These are phyloP conservation scores for Rhododendron vialii DNA, from an alignment of 148 eudicot genomes.

Conservation along the genomic window DNA sequence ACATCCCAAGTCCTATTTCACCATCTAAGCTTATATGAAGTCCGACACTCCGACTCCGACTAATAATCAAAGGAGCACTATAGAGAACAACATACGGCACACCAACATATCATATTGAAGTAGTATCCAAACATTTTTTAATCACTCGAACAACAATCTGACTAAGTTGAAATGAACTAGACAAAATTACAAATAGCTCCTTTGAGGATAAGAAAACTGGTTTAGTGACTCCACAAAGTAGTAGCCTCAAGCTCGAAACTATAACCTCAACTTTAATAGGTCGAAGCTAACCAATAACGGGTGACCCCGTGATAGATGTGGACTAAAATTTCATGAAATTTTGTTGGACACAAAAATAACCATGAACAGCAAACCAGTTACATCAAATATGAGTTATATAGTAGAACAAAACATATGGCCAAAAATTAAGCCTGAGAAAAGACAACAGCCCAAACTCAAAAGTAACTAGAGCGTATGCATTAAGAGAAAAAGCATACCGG, in stretches of 20 bases:
- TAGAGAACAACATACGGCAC: not conserved
- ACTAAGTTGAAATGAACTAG: not conserved
- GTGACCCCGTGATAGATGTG: not conserved
- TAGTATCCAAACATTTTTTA: not conserved
- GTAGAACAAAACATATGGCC: not conserved
- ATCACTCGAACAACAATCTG: not conserved
- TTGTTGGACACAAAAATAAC: not conserved
- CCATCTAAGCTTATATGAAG: not conserved
- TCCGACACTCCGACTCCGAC: not conserved
- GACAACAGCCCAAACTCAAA: not conserved
- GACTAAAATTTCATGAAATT: not conserved
- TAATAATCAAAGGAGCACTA: not conserved
- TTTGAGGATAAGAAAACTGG: not conserved
- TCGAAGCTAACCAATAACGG: not conserved
- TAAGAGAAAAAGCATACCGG: conserved; percentile 10
- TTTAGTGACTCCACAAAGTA: not conserved
- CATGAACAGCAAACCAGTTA: not conserved
- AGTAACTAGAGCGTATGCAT: not conserved
- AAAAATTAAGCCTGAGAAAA: not conserved
- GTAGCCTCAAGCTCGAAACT: not conserved
- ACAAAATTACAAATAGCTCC: not conserved
- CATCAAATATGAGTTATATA: not conserved
- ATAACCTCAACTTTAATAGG: not conserved
- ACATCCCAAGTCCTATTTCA: not conserved
- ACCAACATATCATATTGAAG: not conserved